phyloP scores from a whole-genome alignment of 2,329 filamentous ascomycete genomes.

The Pezicula neosporulosa region DNA sequence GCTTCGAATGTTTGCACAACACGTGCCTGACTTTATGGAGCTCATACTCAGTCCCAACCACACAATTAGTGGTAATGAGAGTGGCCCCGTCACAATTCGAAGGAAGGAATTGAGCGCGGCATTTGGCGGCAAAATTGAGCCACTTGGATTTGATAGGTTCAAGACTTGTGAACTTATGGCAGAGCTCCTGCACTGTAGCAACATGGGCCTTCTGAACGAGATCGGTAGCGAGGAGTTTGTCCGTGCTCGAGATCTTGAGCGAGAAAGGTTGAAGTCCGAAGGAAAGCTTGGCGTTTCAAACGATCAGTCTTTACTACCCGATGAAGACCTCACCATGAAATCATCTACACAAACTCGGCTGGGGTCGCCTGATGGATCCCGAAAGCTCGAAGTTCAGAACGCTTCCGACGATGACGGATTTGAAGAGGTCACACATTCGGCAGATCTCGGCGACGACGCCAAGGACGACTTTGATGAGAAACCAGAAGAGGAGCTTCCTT shows the following conservation, averaged over 20 bases:
- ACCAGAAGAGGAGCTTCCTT: slow-evolving; percentile 47
- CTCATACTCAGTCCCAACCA: slow-evolving; percentile 74
- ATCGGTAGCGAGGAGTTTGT: slow-evolving; percentile 86
- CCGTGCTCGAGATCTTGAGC: slow-evolving; percentile 72
- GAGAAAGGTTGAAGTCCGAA: slow-evolving; percentile 73
- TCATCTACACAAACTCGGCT: slow-evolving; percentile 42
- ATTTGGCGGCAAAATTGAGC: slow-evolving; percentile 88
- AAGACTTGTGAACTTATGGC: slow-evolving; percentile 99
- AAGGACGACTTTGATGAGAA: slow-evolving; percentile 66
- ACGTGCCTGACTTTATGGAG: slow-evolving; percentile 91
- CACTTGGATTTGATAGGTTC: slow-evolving; percentile 94
- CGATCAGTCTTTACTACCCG: slow-evolving; percentile 41
- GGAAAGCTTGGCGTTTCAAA: slow-evolving; percentile 59
- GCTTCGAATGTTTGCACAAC: slow-evolving; percentile 81
- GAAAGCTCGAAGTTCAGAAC: slow-evolving; percentile 74
- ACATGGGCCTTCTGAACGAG: slow-evolving; percentile 96
- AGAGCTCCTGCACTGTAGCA: slow-evolving; percentile 94
- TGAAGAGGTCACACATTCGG: slow-evolving; percentile 74
- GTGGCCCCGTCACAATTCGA: slow-evolving; percentile 54
- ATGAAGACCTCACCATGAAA: slow-evolving; percentile 62
- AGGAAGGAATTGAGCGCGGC: slow-evolving; percentile 78
- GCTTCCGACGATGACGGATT: slow-evolving; percentile 86
- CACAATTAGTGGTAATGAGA: slow-evolving; percentile 51
- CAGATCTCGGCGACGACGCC: slow-evolving; percentile 69
- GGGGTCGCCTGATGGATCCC: slow-evolving; percentile 60